These are phyloP conservation scores for Zymoseptoria passerinii DNA, from an alignment of 2,329 filamentous ascomycete species.

Conservation along the genomic window DNA sequence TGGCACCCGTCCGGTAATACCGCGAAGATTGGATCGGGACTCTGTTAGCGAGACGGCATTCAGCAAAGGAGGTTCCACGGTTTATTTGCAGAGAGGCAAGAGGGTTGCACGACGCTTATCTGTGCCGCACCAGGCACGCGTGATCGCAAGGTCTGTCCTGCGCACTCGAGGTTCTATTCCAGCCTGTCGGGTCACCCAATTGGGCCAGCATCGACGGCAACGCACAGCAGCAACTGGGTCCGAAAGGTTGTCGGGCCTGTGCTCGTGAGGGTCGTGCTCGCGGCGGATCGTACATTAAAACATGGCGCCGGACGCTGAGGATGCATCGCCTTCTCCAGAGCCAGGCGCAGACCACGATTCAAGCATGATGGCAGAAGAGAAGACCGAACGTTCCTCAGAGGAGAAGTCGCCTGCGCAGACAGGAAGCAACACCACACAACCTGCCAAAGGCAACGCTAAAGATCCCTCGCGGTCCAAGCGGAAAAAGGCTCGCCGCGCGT, in stretches of 20 bases:
- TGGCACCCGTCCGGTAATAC: background rate
- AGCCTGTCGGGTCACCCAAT: slow-evolving; percentile 10
- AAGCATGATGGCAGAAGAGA: slow-evolving; percentile 37
- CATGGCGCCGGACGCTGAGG: slow-evolving; percentile 44
- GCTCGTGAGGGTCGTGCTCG: slow-evolving; percentile 22
- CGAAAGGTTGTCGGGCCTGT: slow-evolving; percentile 27
- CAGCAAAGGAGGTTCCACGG: background rate
- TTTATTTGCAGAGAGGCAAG: slow-evolving; percentile 7
- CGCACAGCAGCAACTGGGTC: slow-evolving; percentile 32
- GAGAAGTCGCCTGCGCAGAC: slow-evolving; percentile 28
- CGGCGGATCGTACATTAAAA: slow-evolving; percentile 33
- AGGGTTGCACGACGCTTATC: slow-evolving; percentile 12
- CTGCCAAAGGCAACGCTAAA: slow-evolving; percentile 53
- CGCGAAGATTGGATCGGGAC: background rate
- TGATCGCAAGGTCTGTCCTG: slow-evolving; percentile 11
- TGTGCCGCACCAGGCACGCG: slow-evolving; percentile 10
- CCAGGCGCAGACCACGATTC: slow-evolving; percentile 35
- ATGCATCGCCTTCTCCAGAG: slow-evolving; percentile 40
- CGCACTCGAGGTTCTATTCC: slow-evolving; percentile 13
- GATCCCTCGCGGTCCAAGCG: slow-evolving; percentile 81
- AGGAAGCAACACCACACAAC: slow-evolving; percentile 26
- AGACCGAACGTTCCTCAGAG: slow-evolving; percentile 32
- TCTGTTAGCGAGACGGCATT: background rate
- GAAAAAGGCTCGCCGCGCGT: slow-evolving; percentile 93
- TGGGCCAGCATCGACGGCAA: slow-evolving; percentile 10